Conservation (phyloP, 192 early-diverging fungal genomes). For the Haplosporangium gracile region DNA sequence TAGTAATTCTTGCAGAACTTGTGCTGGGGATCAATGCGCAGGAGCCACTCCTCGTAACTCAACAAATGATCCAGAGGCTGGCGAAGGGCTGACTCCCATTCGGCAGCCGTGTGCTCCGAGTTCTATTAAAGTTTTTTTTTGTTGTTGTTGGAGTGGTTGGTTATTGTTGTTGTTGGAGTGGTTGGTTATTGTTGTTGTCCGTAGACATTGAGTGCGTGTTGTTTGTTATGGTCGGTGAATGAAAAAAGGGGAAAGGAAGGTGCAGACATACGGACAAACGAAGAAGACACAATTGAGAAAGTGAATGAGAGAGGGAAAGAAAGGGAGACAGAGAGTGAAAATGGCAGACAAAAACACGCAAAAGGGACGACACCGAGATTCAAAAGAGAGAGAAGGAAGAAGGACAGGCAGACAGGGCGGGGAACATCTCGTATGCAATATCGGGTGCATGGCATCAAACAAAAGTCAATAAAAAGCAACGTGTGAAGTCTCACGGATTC, state of each 20-base stretch:
- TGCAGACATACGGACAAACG: neutral
- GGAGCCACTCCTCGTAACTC: constrained; percentile 48
- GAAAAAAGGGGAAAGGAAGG: neutral
- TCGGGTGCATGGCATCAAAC: neutral
- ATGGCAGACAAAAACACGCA: neutral
- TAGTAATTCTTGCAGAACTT: constrained; percentile 30
- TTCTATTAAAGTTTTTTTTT: constrained; percentile 29
- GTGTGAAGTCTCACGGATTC: neutral
- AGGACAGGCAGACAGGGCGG: neutral
- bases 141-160: neutral
- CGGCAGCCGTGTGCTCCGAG: constrained; percentile 43
- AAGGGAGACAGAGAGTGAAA: neutral
- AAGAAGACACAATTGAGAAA: neutral
- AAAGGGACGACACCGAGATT: neutral
- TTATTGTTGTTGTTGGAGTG: neutral
- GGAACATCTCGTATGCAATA: constrained; percentile 4
- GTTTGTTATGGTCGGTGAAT: neutral
- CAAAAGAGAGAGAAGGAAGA: neutral
- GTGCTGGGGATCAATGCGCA: constrained; percentile 37
- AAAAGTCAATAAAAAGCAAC: constrained; percentile 4
- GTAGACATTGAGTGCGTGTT: neutral
- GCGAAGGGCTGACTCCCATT: constrained; percentile 44
- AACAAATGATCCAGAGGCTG: constrained; percentile 46
- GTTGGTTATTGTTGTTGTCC: neutral
- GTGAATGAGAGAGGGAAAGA: neutral